Evolutionary conservation across 2,329 filamentous ascomycete genomes (phyloP).

Genomic region (Penicillium sp.): DNA sequence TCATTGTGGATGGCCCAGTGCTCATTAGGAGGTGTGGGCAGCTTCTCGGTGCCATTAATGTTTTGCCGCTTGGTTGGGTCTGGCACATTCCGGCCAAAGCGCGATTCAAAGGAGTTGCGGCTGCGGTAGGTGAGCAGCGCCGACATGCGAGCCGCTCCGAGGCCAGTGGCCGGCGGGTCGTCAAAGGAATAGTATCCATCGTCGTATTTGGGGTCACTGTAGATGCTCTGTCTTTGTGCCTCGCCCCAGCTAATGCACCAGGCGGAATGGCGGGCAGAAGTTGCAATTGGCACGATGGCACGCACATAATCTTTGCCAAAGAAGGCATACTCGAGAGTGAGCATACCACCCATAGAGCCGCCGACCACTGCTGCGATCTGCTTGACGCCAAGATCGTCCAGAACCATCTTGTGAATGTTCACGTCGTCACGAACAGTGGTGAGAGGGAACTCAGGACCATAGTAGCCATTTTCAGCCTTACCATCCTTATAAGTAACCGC

Average conservation of each 20-base stretch:
- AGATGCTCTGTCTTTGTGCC: conserved; percentile 64
- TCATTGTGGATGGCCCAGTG: conserved; percentile 82
- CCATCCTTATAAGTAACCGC: conserved; percentile 75
- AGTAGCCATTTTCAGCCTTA: conserved; percentile 65
- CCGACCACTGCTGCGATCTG: conserved; percentile 53
- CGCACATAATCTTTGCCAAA: conserved; percentile 60
- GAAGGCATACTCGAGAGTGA: conserved; percentile 59
- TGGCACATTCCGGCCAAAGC: conserved; percentile 88
- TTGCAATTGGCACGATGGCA: conserved; percentile 53
- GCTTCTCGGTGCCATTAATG: conserved; percentile 63
- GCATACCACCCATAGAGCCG: conserved; percentile 57
- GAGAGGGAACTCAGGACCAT: conserved; percentile 92
- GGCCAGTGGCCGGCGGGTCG: conserved; percentile 77
- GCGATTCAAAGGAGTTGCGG: conserved; percentile 91
- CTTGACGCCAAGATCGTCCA: conserved; percentile 51
- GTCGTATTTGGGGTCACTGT: conserved; percentile 96
- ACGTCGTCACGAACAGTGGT: conserved; percentile 96
- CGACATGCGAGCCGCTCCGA: conserved; percentile 94
- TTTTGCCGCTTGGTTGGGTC: conserved; percentile 78
- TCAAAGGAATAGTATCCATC: conserved; percentile 89
- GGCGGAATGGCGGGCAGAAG: conserved; percentile 52
- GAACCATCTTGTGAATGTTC: conserved; percentile 55
- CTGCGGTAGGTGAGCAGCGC: conserved; percentile 93
- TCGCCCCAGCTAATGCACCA: conserved; percentile 59
- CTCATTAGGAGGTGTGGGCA: conserved; percentile 59